Evolutionary conservation across 116 monocot genomes (phyloP).

Genomic region (Cymodocea nodosa): DNA sequence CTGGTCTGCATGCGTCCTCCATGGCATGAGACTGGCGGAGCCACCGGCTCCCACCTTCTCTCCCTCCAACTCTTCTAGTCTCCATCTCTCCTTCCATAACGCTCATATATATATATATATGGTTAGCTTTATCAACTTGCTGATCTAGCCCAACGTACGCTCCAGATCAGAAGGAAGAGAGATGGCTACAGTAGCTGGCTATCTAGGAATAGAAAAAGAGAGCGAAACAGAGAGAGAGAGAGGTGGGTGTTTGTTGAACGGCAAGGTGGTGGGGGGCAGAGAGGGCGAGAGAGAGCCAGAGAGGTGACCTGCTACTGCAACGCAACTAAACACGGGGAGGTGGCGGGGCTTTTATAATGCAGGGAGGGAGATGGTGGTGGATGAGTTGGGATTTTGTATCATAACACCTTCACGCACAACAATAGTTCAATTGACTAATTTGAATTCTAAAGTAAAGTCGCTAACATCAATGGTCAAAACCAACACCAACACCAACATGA

Average conservation of each 20-base stretch:
- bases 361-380: too few relatives aligned
- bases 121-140: too few relatives aligned
- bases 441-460: too few relatives aligned
- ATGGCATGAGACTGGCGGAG: background rate
- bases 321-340: background rate
- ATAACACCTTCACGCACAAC: too few relatives aligned
- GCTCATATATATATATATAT: too few relatives aligned
- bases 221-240: background rate
- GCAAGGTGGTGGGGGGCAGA: too few relatives aligned
- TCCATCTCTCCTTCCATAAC: background rate
- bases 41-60: background rate
- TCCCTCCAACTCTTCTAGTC: background rate
- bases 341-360: background rate
- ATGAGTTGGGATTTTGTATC: too few relatives aligned
- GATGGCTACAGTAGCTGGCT: background rate
- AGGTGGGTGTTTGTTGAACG: slow-evolving; percentile 7
- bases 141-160: too few relatives aligned
- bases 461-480: too few relatives aligned
- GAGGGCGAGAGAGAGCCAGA: too few relatives aligned
- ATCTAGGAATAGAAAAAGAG: background rate
- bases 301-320: slow-evolving; percentile 1
- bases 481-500: background rate
- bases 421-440: too few relatives aligned
- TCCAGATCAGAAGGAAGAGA: background rate
- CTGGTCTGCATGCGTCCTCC: background rate